These are phyloP conservation scores for Parmales sp. DNA, from an alignment of 108 stramenopile genomes.

Conservation along the genomic window DNA sequence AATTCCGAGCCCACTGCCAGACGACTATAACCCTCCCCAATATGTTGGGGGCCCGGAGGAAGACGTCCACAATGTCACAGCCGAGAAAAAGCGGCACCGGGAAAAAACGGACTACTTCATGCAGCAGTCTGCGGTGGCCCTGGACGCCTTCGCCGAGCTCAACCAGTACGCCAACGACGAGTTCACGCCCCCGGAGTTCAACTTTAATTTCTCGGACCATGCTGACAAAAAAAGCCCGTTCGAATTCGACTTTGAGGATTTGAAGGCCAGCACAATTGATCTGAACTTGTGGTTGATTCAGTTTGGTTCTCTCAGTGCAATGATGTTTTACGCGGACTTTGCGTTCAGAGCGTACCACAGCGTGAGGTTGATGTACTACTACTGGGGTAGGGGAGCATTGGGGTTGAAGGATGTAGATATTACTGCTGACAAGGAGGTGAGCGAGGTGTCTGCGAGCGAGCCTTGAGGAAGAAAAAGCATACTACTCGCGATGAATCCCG, in stretches of 20 bases:
- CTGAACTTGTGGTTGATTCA: conserved; percentile 4
- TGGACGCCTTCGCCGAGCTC: conserved; percentile 11
- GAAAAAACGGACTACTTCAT: conserved; percentile 5
- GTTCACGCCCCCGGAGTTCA: neutral
- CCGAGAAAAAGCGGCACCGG: conserved; percentile 4
- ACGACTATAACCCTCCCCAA: conserved; percentile 9
- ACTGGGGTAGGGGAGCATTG: neutral
- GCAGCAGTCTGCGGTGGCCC: conserved; percentile 2
- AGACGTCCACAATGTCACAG: neutral
- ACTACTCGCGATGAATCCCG: too few relatives aligned
- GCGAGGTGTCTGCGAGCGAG: too few relatives aligned
- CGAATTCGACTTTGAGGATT: neutral
- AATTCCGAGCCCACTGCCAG: neutral
- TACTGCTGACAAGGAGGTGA: conserved; percentile 5
- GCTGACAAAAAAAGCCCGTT: neutral
- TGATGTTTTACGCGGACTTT: neutral
- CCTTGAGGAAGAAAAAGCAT: too few relatives aligned
- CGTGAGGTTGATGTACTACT: neutral
- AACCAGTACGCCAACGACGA: conserved; percentile 6
- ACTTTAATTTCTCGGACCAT: neutral
- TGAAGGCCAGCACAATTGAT: neutral
- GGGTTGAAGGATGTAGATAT: neutral
- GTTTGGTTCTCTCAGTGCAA: neutral
- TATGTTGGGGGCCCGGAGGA: neutral
- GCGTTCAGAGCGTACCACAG: neutral